Conservation (phyloP, 2,329 filamentous ascomycete species). For the Cercospora sesami region DNA sequence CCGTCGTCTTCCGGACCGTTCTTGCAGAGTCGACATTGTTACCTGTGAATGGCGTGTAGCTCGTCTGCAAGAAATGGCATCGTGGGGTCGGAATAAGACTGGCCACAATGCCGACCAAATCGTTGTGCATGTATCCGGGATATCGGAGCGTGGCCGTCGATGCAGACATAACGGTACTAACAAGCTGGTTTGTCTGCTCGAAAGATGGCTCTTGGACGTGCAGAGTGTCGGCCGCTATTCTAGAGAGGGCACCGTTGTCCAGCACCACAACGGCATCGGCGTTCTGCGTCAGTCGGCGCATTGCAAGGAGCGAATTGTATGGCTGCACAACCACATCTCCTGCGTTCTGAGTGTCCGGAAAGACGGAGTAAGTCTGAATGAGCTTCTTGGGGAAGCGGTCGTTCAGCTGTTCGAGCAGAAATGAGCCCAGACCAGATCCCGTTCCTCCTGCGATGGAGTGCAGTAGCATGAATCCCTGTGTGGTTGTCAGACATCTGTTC, state of each 20-base stretch:
- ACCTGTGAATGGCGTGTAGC: slow-evolving; percentile 95
- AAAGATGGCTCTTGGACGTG: slow-evolving; percentile 96
- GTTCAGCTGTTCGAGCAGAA: slow-evolving; percentile 90
- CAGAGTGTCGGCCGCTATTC: slow-evolving; percentile 89
- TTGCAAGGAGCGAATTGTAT: slow-evolving; percentile 92
- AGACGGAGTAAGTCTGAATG: slow-evolving; percentile 98
- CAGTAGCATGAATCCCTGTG: slow-evolving; percentile 91
- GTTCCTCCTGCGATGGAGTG: slow-evolving; percentile 98
- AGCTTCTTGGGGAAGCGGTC: slow-evolving; percentile 98
- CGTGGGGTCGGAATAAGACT: slow-evolving; percentile 94
- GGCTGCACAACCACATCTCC: slow-evolving; percentile 95
- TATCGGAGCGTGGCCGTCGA: slow-evolving; percentile 95
- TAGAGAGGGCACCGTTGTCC: slow-evolving; percentile 89
- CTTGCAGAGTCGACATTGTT: slow-evolving; percentile 96
- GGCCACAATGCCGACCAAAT: slow-evolving; percentile 93
- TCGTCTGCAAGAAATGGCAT: slow-evolving; percentile 97
- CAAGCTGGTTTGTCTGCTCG: slow-evolving; percentile 95
- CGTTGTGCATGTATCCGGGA: slow-evolving; percentile 99
- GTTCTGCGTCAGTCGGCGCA: slow-evolving; percentile 89
- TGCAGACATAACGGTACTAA: slow-evolving; percentile 96
- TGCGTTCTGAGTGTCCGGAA: slow-evolving; percentile 84
- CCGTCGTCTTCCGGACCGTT: slow-evolving; percentile 96
- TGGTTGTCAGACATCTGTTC: neutral
- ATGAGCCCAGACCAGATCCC: slow-evolving; percentile 92
- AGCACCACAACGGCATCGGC: slow-evolving; percentile 96